Conservation (phyloP, 2,329 filamentous ascomycete genomes). For the Camillea tinctor region DNA sequence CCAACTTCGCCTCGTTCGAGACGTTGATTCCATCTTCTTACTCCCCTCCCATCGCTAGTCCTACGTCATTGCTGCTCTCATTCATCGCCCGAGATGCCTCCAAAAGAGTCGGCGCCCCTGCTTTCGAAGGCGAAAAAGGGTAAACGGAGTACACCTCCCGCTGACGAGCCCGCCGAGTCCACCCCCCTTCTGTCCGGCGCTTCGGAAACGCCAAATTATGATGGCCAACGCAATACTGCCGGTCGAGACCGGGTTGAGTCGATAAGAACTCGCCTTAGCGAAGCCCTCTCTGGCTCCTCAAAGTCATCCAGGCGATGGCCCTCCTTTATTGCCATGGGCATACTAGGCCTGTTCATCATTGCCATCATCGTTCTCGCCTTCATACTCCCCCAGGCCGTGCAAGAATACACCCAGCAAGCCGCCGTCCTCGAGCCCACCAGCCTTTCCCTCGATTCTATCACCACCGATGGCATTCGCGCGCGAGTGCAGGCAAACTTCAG, state of each 20-base stretch:
- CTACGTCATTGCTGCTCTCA: conserved; percentile 6
- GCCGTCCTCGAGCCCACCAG: conserved; percentile 79
- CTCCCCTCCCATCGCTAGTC: neutral
- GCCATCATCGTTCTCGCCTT: conserved; percentile 77
- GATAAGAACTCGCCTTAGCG: conserved; percentile 29
- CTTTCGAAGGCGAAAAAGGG: conserved; percentile 36
- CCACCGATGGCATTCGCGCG: conserved; percentile 71
- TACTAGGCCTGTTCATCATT: conserved; percentile 63
- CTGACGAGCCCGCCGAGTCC: conserved; percentile 39
- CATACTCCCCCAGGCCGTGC: conserved; percentile 73
- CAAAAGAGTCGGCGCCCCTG: conserved; percentile 46
- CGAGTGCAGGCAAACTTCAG: conserved; percentile 79
- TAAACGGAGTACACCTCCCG: conserved; percentile 22
- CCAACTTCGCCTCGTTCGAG: neutral
- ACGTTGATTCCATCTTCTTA: neutral
- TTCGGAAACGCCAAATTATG: conserved; percentile 38
- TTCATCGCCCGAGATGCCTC: conserved; percentile 37
- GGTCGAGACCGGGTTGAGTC: conserved; percentile 17
- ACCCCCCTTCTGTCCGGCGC: conserved; percentile 50
- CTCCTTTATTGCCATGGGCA: conserved; percentile 68
- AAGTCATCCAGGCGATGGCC: conserved; percentile 65
- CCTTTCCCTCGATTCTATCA: conserved; percentile 83
- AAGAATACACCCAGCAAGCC: conserved; percentile 84
- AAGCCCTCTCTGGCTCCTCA: conserved; percentile 23
- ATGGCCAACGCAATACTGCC: conserved; percentile 34